Conservation (phyloP, 192 early-diverging fungal genomes). For the Borealophlyctis nickersoniae region DNA sequence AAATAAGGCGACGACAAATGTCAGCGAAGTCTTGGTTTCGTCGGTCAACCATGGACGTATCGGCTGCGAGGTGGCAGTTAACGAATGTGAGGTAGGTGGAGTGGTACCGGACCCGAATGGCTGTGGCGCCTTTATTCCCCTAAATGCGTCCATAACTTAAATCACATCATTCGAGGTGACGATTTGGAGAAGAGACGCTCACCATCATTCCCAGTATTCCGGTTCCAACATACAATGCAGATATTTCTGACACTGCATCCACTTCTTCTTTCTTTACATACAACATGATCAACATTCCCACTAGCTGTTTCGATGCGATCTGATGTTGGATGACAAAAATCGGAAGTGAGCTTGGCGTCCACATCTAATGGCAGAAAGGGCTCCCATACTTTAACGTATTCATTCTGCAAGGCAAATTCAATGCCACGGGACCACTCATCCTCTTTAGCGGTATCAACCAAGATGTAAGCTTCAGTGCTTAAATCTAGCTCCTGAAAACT, state of each 20-base stretch:
- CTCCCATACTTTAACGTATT: conserved; percentile 59
- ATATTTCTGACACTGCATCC: conserved; percentile 58
- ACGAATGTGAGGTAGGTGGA: conserved; percentile 86
- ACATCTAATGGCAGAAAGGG: conserved; percentile 7
- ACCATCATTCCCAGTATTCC: conserved; percentile 58
- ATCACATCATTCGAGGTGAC: neutral
- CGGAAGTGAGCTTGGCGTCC: too few relatives aligned
- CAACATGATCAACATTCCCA: conserved; percentile 85
- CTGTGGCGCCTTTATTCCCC: conserved; percentile 96
- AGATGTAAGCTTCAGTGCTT: conserved; percentile 79
- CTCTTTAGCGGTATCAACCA: conserved; percentile 76
- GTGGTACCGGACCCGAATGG: conserved; percentile 69
- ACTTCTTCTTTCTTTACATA: conserved; percentile 59
- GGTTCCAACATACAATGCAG: conserved; percentile 69
- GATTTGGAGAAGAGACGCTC: neutral
- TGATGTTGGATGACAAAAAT: too few relatives aligned
- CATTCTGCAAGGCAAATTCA: conserved; percentile 56
- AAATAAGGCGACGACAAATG: conserved; percentile 69
- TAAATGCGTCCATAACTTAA: conserved; percentile 13
- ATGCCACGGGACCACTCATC: conserved; percentile 76
- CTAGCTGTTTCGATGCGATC: conserved; percentile 77
- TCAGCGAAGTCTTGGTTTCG: conserved; percentile 90
- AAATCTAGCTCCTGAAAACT: conserved; percentile 93
- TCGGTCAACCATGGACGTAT: conserved; percentile 67
- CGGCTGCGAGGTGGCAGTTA: conserved; percentile 89